Evolutionary conservation across 2,329 filamentous ascomycete species (phyloP).

Genomic region (Pseudogymnoascus sp.): DNA sequence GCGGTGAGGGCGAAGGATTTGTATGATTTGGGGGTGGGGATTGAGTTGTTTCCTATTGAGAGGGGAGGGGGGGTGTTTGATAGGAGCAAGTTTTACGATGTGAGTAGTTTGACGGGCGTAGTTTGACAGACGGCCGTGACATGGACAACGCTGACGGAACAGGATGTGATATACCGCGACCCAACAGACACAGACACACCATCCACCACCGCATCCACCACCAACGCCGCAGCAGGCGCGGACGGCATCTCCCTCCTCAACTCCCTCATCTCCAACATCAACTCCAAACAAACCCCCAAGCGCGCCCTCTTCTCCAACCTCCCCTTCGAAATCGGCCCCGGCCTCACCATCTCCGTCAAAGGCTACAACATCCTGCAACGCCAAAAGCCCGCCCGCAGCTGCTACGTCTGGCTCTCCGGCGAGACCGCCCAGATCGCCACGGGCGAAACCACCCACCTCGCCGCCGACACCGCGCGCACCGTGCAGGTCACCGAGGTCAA

Average conservation of each 20-base stretch:
- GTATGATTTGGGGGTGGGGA: conserved; percentile 84
- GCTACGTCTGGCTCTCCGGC: conserved; percentile 82
- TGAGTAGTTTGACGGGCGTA: no score
- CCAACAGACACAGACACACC: conserved; percentile 64
- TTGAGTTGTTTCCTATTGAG: conserved; percentile 89
- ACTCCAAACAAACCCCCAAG: conserved; percentile 80
- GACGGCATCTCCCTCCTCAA: conserved; percentile 74
- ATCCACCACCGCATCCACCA: conserved; percentile 44
- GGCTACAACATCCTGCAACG: conserved; percentile 85
- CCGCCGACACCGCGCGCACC: conserved; percentile 68
- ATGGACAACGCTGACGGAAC: conserved; percentile 23
- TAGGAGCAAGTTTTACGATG: conserved; percentile 82
- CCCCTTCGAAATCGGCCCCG: conserved; percentile 80
- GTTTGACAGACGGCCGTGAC: no score
- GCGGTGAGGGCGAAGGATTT: conserved; percentile 87
- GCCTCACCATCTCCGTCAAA: conserved; percentile 80
- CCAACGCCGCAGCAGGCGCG: conserved; percentile 58
- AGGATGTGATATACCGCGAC: conserved; percentile 88
- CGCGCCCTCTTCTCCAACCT: conserved; percentile 79
- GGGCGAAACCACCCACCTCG: conserved; percentile 65
- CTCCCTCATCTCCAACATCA: conserved; percentile 78
- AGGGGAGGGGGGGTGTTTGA: conserved; percentile 65
- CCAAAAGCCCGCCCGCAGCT: conserved; percentile 72
- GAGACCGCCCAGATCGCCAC: conserved; percentile 75
- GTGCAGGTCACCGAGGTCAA: conserved; percentile 77